Evolutionary conservation across 2,329 filamentous ascomycete species (phyloP).

Genomic region (Cladosporium sp.): DNA sequence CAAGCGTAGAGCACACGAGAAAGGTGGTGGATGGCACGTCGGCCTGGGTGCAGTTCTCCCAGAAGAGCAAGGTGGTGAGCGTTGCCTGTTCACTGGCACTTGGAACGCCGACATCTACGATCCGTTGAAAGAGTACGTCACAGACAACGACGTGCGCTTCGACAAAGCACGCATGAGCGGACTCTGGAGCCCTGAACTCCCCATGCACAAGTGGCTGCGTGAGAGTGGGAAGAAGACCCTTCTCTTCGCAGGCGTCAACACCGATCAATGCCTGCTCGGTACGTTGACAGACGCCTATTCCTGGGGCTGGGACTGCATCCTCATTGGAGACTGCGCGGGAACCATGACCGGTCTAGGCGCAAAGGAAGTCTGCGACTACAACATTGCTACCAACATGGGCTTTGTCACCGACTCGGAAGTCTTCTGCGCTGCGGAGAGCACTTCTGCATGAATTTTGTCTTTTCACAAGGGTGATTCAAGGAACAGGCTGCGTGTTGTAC

Average conservation of each 20-base stretch:
- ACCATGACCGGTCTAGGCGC: slow-evolving; percentile 46
- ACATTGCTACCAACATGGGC: slow-evolving; percentile 47
- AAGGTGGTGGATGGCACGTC: slow-evolving; percentile 46
- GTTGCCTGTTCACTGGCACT: slow-evolving; percentile 46
- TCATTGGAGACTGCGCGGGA: slow-evolving; percentile 45
- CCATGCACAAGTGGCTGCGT: slow-evolving; percentile 45
- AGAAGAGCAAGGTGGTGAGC: slow-evolving; percentile 40
- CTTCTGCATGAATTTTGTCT: neutral
- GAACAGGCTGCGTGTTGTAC: neutral
- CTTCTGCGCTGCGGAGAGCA: slow-evolving; percentile 34
- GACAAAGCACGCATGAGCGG: slow-evolving; percentile 48
- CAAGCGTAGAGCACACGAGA: slow-evolving; percentile 33
- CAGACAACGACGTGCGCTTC: slow-evolving; percentile 46
- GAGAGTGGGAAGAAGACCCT: slow-evolving; percentile 46
- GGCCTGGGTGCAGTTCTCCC: slow-evolving; percentile 44
- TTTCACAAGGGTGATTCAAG: neutral
- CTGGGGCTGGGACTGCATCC: slow-evolving; percentile 47
- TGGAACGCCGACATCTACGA: slow-evolving; percentile 49
- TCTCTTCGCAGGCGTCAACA: slow-evolving; percentile 47
- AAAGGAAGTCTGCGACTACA: slow-evolving; percentile 45
- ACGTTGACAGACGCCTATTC: slow-evolving; percentile 47
- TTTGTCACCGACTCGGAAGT: slow-evolving; percentile 44
- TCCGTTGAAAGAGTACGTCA: slow-evolving; percentile 41
- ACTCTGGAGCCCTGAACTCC: slow-evolving; percentile 44
- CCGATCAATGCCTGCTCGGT: slow-evolving; percentile 47